Percentiles rank a stretch among this genome's conserved stretches.
phyloP scores from a whole-genome alignment of 768 basidiomycete species.

The Lentinula lateritia region DNA sequence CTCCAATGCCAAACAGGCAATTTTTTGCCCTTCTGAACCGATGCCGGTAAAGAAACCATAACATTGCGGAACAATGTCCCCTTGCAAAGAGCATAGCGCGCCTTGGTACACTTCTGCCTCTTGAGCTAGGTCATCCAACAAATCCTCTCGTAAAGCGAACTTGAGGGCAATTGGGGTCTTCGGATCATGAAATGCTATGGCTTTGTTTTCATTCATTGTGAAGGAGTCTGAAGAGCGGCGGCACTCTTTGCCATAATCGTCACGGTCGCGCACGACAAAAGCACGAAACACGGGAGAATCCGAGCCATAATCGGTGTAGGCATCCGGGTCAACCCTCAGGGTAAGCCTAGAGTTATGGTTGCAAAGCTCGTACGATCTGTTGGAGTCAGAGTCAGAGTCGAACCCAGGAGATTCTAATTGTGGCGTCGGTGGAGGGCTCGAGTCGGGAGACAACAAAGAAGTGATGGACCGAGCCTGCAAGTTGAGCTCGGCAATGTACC shows the following conservation, averaged over 20 bases:
- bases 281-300: constrained; percentile 34
- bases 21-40: constrained; percentile 23
- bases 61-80: constrained; percentile 24
- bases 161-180: constrained; percentile 19
- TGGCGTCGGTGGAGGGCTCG: no score
- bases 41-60: constrained; percentile 30
- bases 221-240: constrained; percentile 4
- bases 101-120: constrained; percentile 29
- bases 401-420: no score
- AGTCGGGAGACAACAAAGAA: not conserved
- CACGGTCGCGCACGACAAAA: not conserved
- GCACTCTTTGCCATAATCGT: not conserved
- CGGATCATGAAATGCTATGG: constrained; percentile 3
- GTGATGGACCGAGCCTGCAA: constrained; percentile 16
- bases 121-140: constrained; percentile 26
- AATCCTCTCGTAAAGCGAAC: constrained; percentile 33
- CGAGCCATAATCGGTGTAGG: constrained; percentile 26
- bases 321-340: constrained; percentile 25
- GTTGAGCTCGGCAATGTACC: constrained; percentile 25
- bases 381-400: not conserved
- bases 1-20: constrained; percentile 32
- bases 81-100: constrained; percentile 25
- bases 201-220: not conserved
- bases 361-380: not conserved
- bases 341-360: constrained; percentile 9